These are phyloP conservation scores for Fragaria ananassa DNA, from an alignment of 306 rosid genomes.

Conservation along the genomic window DNA sequence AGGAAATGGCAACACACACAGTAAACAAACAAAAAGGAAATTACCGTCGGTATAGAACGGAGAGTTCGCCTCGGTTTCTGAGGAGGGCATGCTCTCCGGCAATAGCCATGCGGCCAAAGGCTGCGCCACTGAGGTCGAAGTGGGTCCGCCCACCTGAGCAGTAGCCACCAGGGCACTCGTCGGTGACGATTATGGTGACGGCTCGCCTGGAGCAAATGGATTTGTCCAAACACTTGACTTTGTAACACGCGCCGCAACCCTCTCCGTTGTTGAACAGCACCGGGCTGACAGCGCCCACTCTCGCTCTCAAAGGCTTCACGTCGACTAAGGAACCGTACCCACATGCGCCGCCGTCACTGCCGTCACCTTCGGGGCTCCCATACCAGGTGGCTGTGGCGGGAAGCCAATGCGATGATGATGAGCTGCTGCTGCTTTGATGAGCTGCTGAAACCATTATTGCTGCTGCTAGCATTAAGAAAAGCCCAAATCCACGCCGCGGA, in stretches of 20 bases:
- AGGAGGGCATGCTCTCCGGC: constrained; percentile 60
- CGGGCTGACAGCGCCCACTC: constrained; percentile 88
- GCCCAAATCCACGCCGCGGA: background rate
- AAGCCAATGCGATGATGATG: constrained; percentile 43
- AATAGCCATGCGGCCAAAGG: constrained; percentile 79
- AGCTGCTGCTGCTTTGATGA: background rate
- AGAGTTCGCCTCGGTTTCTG: constrained; percentile 67
- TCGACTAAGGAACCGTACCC: constrained; percentile 84
- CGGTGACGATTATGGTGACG: constrained; percentile 75
- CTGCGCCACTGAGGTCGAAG: constrained; percentile 92
- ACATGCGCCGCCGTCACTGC: constrained; percentile 94
- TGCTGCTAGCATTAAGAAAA: constrained; percentile 1
- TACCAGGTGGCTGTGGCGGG: constrained; percentile 92
- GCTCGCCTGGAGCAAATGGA: constrained; percentile 72
- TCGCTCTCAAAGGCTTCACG: constrained; percentile 74
- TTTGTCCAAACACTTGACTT: constrained; percentile 73
- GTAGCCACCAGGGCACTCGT: constrained; percentile 79
- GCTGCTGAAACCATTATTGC: constrained; percentile 6
- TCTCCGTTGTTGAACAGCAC: constrained; percentile 62
- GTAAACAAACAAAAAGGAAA: background rate
- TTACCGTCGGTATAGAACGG: constrained; percentile 65
- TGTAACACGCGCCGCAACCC: constrained; percentile 93
- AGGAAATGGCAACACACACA: background rate
- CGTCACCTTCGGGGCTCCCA: constrained; percentile 93
- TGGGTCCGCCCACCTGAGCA: constrained; percentile 62